These are phyloP conservation scores for Pichia ethanolica DNA, from an alignment of 805 yeast species.

Conservation along the genomic window DNA sequence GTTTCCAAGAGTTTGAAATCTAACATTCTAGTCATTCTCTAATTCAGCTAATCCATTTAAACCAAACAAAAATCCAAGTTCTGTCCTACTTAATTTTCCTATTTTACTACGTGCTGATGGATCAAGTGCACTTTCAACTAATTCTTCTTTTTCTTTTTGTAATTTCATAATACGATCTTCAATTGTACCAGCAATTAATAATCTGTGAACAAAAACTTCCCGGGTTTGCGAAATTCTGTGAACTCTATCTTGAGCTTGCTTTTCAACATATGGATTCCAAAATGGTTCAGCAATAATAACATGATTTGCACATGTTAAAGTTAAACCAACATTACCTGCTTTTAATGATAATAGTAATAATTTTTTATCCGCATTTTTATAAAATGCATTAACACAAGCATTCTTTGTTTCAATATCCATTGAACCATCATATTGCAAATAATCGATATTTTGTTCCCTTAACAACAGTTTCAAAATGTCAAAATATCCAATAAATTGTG, in stretches of 20 bases:
- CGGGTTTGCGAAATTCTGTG: constrained; percentile 87
- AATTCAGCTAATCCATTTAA: constrained; percentile 22
- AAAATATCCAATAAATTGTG: constrained; percentile 78
- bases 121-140: constrained; percentile 79
- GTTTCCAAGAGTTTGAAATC: no score
- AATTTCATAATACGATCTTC: constrained; percentile 84
- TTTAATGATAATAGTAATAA: constrained; percentile 76
- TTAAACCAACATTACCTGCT: constrained; percentile 94
- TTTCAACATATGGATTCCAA: constrained; percentile 97
- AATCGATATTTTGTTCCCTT: constrained; percentile 37
- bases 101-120: constrained; percentile 63
- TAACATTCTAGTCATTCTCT: constrained; percentile 12
- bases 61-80: constrained; percentile 73
- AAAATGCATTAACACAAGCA: constrained; percentile 54
- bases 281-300: constrained; percentile 90
- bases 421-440: constrained; percentile 71
- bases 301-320: constrained; percentile 90
- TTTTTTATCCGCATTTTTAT: constrained; percentile 40
- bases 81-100: constrained; percentile 55
- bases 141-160: constrained; percentile 68
- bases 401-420: constrained; percentile 68
- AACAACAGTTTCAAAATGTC: constrained; percentile 54
- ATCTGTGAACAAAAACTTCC: constrained; percentile 68
- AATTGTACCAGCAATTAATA: constrained; percentile 64
- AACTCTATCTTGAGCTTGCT: constrained; percentile 94